phyloP scores from a whole-genome alignment of 768 basidiomycete genomes.

The Boletus tylopilopsis region DNA sequence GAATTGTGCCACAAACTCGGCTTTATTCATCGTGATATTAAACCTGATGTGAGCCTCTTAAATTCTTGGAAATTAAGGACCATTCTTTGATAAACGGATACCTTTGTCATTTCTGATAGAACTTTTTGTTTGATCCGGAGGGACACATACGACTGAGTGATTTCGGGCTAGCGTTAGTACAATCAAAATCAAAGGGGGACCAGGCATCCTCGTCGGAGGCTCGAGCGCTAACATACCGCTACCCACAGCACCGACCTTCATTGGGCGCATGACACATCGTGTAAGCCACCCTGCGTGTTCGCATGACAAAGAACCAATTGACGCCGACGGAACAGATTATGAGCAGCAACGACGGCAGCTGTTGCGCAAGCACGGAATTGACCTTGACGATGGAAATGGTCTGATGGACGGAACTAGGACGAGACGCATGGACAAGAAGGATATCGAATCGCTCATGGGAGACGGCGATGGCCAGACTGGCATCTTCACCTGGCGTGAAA shows the following conservation, averaged over 20 bases:
- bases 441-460: slow-evolving; percentile 82
- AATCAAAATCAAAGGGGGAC: slow-evolving; percentile 24
- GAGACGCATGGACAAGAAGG: slow-evolving; percentile 74
- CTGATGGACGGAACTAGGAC: slow-evolving; percentile 67
- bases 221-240: slow-evolving; percentile 18
- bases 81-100: slow-evolving; percentile 22
- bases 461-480: slow-evolving; percentile 77
- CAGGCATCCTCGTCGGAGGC: slow-evolving; percentile 13
- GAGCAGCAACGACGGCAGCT: slow-evolving; percentile 89
- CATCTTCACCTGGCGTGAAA: slow-evolving; percentile 94
- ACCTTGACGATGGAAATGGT: slow-evolving; percentile 77
- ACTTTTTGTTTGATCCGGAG: slow-evolving; percentile 91
- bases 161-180: slow-evolving; percentile 89
- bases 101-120: slow-evolving; percentile 46
- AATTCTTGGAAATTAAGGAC: slow-evolving; percentile 28
- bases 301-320: slow-evolving; percentile 7
- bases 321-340: slow-evolving; percentile 58
- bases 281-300: slow-evolving; percentile 36
- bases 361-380: slow-evolving; percentile 90
- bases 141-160: slow-evolving; percentile 95
- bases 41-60: slow-evolving; percentile 69
- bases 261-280: slow-evolving; percentile 96
- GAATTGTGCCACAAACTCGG: slow-evolving; percentile 92
- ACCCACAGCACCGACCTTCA: slow-evolving; percentile 77
- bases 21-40: slow-evolving; percentile 98